Base-by-base conservation (phyloP, 1,284 basidiomycete genomes). In the Ustilago shanxiensis region DNA sequence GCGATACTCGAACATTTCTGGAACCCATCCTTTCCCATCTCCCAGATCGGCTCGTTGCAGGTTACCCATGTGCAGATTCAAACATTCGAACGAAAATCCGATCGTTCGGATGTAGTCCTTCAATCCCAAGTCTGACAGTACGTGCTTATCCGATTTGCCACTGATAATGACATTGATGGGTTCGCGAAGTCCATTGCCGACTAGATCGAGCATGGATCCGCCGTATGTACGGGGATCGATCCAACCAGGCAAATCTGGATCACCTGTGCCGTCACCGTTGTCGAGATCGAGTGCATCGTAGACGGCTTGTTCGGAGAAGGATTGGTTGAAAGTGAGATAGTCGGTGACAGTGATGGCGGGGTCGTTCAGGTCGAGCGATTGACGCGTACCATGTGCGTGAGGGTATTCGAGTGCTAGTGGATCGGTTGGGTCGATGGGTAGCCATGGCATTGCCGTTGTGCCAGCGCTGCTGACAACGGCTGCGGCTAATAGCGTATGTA, bases 141-240 rank as follows among this genome's bases (percentile, higher is more conserved):
- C 91, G 3, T 87, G 88, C 1, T 88, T 77, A 80, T 95, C 93
- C 1, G 94, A 96, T 50, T 91, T 88, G 26, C 89, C 92, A n/a
- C 93, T 92, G 33, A 98, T 87, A 83, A 98, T 94, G 62, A 90
- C 89, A 79, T 98, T 98, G 64, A 98, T 87, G 3, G 95, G 95
- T 87, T 98, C 95, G 45, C 93, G 93, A 60, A 93, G 90, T 9
- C 93, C 93, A 91, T 20, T 94, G 92, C 37, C 88, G 83, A 60
- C 90, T 88, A 26, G 57, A 54, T 85, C 83, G 47, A 85, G 71
- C 82, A 83, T 83, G 41, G 77, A 80, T 1, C 83, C 83, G 11
- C 72, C 72, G 14, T 77, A 49, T 22, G 55, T 54, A 9, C 71
- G 62, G 2, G 83, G 83, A 28, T 79, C 69, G 37, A 75, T 51